phyloP scores from a whole-genome alignment of 805 yeast species.

The Wickerhamomyces hampshirensis region DNA sequence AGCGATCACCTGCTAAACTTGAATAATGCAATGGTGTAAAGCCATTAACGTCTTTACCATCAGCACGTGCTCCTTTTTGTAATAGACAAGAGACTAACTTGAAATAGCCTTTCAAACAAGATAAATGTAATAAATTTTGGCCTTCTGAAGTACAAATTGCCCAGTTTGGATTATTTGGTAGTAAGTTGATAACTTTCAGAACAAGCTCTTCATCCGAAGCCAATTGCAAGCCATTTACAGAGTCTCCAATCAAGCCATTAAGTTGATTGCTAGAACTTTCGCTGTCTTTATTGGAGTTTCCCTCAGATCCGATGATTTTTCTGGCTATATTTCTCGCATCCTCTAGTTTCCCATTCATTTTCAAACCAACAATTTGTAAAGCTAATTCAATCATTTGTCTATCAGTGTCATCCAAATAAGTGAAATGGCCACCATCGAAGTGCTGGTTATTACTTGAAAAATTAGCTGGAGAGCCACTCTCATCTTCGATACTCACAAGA shows the following conservation, averaged over 20 bases:
- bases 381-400: slow-evolving; percentile 93
- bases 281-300: slow-evolving; percentile 25
- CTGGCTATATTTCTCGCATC: slow-evolving; percentile 93
- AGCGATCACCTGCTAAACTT: slow-evolving; percentile 66
- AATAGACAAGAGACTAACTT: slow-evolving; percentile 60
- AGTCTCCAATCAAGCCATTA: slow-evolving; percentile 1
- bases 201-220: slow-evolving; percentile 34
- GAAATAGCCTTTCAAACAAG: slow-evolving; percentile 69
- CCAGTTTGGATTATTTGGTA: slow-evolving; percentile 74
- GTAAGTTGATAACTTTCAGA: slow-evolving; percentile 53
- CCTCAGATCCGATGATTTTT: slow-evolving; percentile 70
- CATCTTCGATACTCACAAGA: slow-evolving; percentile 70
- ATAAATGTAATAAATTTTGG: slow-evolving; percentile 83
- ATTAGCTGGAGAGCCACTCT: slow-evolving; percentile 25
- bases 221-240: background rate
- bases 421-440: slow-evolving; percentile 47
- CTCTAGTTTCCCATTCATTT: slow-evolving; percentile 93
- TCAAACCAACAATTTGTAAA: slow-evolving; percentile 90
- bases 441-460: slow-evolving; percentile 11
- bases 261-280: slow-evolving; percentile 6
- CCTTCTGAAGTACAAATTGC: slow-evolving; percentile 79
- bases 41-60: slow-evolving; percentile 73
- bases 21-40: slow-evolving; percentile 88
- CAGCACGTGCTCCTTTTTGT: slow-evolving; percentile 61
- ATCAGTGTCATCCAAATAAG: slow-evolving; percentile 94